phyloP scores from a whole-genome alignment of 441 rosid genomes.

The Gossypium schwendimanii region DNA sequence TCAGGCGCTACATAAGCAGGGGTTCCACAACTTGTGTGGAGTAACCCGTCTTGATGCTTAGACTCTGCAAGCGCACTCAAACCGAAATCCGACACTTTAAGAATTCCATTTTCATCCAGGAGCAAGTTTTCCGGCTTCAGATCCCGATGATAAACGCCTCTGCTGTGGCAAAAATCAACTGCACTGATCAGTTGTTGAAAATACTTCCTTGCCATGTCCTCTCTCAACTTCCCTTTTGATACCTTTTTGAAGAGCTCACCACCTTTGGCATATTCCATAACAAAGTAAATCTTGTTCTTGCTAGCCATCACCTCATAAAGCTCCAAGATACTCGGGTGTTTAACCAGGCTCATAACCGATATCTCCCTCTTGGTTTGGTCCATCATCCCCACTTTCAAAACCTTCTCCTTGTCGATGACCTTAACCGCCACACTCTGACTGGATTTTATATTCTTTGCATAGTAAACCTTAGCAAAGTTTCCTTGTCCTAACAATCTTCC shows the following conservation, averaged over 20 bases:
- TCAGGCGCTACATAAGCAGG: constrained; percentile 91
- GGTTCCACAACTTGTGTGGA: constrained; percentile 85
- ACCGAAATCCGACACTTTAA: constrained; percentile 84
- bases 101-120: constrained; percentile 61
- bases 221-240: constrained; percentile 65
- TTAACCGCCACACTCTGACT: constrained; percentile 66
- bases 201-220: constrained; percentile 52
- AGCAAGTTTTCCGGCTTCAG: constrained; percentile 81
- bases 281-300: constrained; percentile 80
- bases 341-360: constrained; percentile 64
- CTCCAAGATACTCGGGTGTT: constrained; percentile 71
- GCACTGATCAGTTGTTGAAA: constrained; percentile 80
- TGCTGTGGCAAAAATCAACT: constrained; percentile 80
- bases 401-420: constrained; percentile 70
- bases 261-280: constrained; percentile 69
- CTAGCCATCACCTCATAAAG: constrained; percentile 90
- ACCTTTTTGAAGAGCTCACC: constrained; percentile 84
- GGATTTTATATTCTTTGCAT: constrained; percentile 51
- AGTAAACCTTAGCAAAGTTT: constrained; percentile 70
- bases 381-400: constrained; percentile 60
- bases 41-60: constrained; percentile 71
- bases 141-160: constrained; percentile 80
- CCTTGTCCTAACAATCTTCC: constrained; percentile 81
- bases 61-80: constrained; percentile 66
- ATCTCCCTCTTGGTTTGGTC: constrained; percentile 87